These are phyloP conservation scores for Spathaspora passalidarum DNA, from an alignment of 805 yeast species.

Conservation along the genomic window DNA sequence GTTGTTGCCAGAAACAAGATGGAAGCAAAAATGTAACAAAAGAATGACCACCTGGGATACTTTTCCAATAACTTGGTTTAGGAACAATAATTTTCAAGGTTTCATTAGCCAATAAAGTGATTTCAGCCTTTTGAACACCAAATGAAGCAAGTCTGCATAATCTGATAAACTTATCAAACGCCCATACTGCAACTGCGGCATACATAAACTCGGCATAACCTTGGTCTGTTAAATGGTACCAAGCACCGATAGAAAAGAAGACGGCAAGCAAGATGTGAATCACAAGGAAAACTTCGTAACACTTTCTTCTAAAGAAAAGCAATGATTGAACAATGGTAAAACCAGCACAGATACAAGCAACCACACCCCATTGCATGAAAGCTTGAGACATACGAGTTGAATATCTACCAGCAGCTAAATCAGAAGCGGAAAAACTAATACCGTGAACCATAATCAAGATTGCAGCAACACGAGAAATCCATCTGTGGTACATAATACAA, in stretches of 20 bases:
- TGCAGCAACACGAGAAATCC: slow-evolving; percentile 48
- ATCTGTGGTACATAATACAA: slow-evolving; percentile 59
- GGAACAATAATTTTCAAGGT: slow-evolving; percentile 35
- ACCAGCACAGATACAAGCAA: slow-evolving; percentile 33
- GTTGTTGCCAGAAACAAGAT: slow-evolving; percentile 40
- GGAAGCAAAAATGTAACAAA: slow-evolving; percentile 34
- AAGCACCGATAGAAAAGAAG: slow-evolving; percentile 51
- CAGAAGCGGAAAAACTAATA: slow-evolving; percentile 10
- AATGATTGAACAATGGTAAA: slow-evolving; percentile 51
- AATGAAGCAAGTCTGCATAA: slow-evolving; percentile 25
- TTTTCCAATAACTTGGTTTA: slow-evolving; percentile 36
- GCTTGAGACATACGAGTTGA: slow-evolving; percentile 12
- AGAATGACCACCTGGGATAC: slow-evolving; percentile 40
- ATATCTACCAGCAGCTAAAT: slow-evolving; percentile 11
- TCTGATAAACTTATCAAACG: slow-evolving; percentile 30
- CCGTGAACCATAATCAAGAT: slow-evolving; percentile 47
- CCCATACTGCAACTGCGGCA: slow-evolving; percentile 36
- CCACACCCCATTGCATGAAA: slow-evolving; percentile 27
- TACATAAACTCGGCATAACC: slow-evolving; percentile 24
- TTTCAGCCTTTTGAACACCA: slow-evolving; percentile 33
- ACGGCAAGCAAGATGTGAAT: slow-evolving; percentile 32
- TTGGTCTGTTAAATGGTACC: slow-evolving; percentile 47
- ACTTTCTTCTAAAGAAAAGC: slow-evolving; percentile 50
- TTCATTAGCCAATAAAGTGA: slow-evolving; percentile 31
- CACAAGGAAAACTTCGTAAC: slow-evolving; percentile 50